Base-by-base conservation (phyloP, 495 filamentous ascomycete genomes). In the Aspergillus kassunensis region DNA sequence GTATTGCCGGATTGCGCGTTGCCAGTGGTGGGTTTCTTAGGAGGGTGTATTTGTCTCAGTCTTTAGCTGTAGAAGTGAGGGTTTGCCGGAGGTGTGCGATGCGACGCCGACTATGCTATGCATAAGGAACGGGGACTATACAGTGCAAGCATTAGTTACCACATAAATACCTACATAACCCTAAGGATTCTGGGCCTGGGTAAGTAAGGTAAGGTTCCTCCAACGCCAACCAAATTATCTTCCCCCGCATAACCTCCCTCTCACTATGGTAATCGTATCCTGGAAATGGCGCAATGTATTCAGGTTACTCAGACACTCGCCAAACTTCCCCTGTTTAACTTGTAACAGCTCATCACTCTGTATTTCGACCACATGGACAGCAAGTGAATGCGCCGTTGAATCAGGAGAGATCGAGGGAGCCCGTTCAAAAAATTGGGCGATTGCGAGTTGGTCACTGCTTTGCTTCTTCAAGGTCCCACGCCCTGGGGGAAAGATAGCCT, bases 91-190 rank as follows among this genome's bases (percentile, higher is more conserved):
- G 63, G 46, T 77, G 72, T 21, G 67, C 62, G 16, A 66, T 64
- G 74, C 63, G 19, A 65, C 58, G 3, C 64, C 72, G 44, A 77
- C 63, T 18, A 76, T 60, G 33, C 66, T 61, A 51, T 79, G 76
- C 74, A 78, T 75, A 15, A 77, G 57, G 50, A 67, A 73, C 2
- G 76, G 73, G 15, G 71, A 61, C 74, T 79, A 41, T 44, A 20
- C 36, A 4, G 11, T 30, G n/a, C 10, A 15, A n/a, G n/a, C n/a
- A n/a, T 27, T 9, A 27, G 24, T 27, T 4, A 27, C 9, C 24
- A 4, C 24, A 27, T 27, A 4, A 27, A 9, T 9, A 27, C 9
- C 24, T 27, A 27, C 24, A n/a, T n/a, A n/a, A n/a, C n/a, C n/a
- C n/a, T n/a, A n/a, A n/a, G n/a, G n/a, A n/a, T n/a, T n/a, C n/a